These are phyloP conservation scores for Fusarium mundagurra DNA, from an alignment of 2,329 filamentous ascomycete genomes.

Conservation along the genomic window DNA sequence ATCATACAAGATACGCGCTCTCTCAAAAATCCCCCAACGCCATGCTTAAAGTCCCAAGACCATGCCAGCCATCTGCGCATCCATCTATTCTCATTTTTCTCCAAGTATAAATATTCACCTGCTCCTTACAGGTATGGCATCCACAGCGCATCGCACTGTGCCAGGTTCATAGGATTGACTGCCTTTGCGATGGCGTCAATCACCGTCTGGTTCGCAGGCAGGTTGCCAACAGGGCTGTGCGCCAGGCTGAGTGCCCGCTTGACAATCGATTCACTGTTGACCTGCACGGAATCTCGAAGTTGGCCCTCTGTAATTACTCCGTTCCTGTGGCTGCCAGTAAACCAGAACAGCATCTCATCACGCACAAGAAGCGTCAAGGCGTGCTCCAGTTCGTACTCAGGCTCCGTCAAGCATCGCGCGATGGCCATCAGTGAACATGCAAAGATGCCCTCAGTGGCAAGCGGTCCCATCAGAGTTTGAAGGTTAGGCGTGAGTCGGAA, in stretches of 20 bases:
- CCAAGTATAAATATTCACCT: slow-evolving; percentile 9
- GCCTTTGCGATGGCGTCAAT: slow-evolving; percentile 94
- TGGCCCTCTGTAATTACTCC: slow-evolving; percentile 66
- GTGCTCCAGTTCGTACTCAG: slow-evolving; percentile 90
- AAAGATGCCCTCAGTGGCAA: slow-evolving; percentile 96
- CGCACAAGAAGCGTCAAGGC: slow-evolving; percentile 94
- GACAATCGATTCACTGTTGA: slow-evolving; percentile 90
- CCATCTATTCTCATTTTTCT: not conserved
- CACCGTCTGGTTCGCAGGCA: slow-evolving; percentile 96
- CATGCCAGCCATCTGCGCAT: slow-evolving; percentile 9
- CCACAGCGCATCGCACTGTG: slow-evolving; percentile 91
- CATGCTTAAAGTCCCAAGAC: slow-evolving; percentile 43
- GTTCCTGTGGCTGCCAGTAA: slow-evolving; percentile 77
- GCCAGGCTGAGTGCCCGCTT: slow-evolving; percentile 89
- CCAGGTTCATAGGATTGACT: slow-evolving; percentile 89
- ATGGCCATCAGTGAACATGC: slow-evolving; percentile 97
- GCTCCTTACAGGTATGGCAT: slow-evolving; percentile 85
- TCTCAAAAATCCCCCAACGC: slow-evolving; percentile 37
- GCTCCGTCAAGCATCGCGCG: slow-evolving; percentile 90
- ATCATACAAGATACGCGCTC: slow-evolving; percentile 23
- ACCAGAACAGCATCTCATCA: slow-evolving; percentile 99
- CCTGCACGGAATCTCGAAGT: slow-evolving; percentile 80
- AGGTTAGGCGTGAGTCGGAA: slow-evolving; percentile 98
- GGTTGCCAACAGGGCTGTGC: slow-evolving; percentile 77
- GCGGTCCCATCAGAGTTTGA: slow-evolving; percentile 93